phyloP scores from a whole-genome alignment of 2,329 filamentous ascomycete genomes.

The Polychaeton citri region DNA sequence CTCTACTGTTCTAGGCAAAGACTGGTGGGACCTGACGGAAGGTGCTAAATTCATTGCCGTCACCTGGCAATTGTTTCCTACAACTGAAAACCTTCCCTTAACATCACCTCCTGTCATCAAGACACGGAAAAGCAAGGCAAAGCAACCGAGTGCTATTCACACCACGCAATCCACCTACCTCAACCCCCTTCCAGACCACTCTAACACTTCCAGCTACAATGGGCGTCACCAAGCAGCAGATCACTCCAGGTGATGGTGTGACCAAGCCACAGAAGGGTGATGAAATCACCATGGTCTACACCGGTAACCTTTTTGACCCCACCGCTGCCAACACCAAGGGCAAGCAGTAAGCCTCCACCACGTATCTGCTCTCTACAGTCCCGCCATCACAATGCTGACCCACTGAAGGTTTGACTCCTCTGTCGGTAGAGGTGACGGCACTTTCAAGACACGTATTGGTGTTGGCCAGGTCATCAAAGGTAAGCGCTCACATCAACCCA shows the following conservation, averaged over 20 bases:
- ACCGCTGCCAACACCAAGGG: constrained; percentile 51
- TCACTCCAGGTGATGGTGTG: constrained; percentile 47
- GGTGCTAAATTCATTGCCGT: too few relatives aligned
- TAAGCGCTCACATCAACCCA: too few relatives aligned
- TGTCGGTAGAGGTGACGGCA: constrained; percentile 50
- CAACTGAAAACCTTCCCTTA: too few relatives aligned
- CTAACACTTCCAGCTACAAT: constrained; percentile 21
- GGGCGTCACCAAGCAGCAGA: constrained; percentile 54
- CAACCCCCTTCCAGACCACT: too few relatives aligned
- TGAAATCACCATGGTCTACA: constrained; percentile 78
- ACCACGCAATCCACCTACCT: too few relatives aligned
- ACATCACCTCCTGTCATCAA: too few relatives aligned
- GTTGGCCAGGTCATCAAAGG: constrained; percentile 76
- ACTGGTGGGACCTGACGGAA: too few relatives aligned
- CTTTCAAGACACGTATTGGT: constrained; percentile 64
- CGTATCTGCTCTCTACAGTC: not conserved
- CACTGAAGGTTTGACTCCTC: constrained; percentile 73
- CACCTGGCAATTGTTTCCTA: too few relatives aligned
- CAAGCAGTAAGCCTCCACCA: constrained; percentile 44
- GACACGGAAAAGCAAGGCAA: too few relatives aligned
- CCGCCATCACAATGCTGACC: constrained; percentile 3
- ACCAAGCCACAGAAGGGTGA: constrained; percentile 53
- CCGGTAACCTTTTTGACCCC: constrained; percentile 66
- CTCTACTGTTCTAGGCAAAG: too few relatives aligned
- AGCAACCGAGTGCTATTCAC: too few relatives aligned